Evolutionary conservation across 2,329 filamentous ascomycete species (phyloP), one percentile per base, ranked within the genome.

Genomic region (Aureobasidium melanogenum): DNA sequence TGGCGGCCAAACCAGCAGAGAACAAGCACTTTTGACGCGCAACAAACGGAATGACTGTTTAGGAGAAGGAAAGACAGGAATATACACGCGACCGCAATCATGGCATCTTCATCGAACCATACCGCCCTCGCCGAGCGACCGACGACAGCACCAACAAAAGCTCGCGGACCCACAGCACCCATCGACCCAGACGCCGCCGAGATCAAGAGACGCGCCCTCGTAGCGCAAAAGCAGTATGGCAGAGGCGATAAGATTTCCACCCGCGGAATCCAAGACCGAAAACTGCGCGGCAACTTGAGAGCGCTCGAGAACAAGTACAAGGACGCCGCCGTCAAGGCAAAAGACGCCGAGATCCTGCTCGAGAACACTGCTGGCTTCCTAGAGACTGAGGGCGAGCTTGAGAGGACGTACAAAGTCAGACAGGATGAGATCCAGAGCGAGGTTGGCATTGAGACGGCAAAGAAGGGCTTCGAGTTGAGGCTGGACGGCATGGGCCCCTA

Each of bases 321-420:
- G 69, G 83, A 88, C 68, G 93, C 93, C 1, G 79, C 88, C 0
- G 75, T 95, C 38, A 87, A 89, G 73, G 91, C 94, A 17, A 96
- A 96, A 75, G 93, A 97, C 79, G 91, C 93, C 24, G 94, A 99
- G 76, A 94, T 99, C 62, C 77, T 99, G 68, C 83, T 96, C 60
- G 93, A 97, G 75, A 90, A 96, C 72, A 84, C 87, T 7, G 79
- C 83, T 12, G 94, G 94, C 7, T 95, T 96, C 68, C 79, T 99
- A 61, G 90, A 97, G 74, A 82, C 93, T 1, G 94, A 99, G 73
- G 83, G 82, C 28, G 92, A 92, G 72, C 80, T 99, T 64, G 94
- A 99, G 74, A 81, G 86, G 71, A 99, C 94, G 22, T 97, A 95
- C 77, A 92, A 90, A 75, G 88, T 97, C 52, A 86, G 89, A 63